Base-by-base conservation (phyloP, 73 alveolate genomes). In the Paramecium octaurelia region DNA sequence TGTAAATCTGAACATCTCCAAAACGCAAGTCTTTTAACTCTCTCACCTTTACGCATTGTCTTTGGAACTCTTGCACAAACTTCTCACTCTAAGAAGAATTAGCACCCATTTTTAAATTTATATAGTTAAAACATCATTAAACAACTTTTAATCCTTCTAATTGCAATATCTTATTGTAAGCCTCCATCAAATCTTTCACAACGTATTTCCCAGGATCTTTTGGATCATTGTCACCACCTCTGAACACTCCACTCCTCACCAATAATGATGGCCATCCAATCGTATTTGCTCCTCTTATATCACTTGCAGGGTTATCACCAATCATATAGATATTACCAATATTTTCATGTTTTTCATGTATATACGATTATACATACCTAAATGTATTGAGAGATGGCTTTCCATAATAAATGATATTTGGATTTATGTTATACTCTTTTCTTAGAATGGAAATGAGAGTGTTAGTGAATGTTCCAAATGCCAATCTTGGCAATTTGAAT, bases 271-370 rank as follows among this genome's bases (percentile, higher is more conserved):
- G 75, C 96, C 98, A 96, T 11, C 96, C 97, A 16, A 92, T 89
- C 9, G 27, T 9, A 68, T 96, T 94, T 8, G 97, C 97, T 27
- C 98, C 98, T 91, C 94, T 64, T 35, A 96, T 96, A 76, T 96
- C 98, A 18, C 97, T 96, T 60, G 90, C 77, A 29, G 97, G 97
- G 58, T 96, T 96, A 77, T 96, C 98, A 20, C 98, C 98, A 24
- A 96, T 96, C 94, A 89, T 89, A 35, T 89, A 89, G 0, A 89
- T 24, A 50, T 89, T 89, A 27, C 94, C 94, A 4, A 89, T 73
- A n/a, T 77, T 64, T 8, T 68, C 83, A 48, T 89, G 46, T 64
- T 77, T 27, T 35, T 64, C 73, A 38, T 70, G 64, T 1, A 94
- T 36, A 14, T 71, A 64, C 2, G 48, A 60, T 86, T 95, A 90